These are phyloP conservation scores for Rhodotorula mucilaginosa DNA, from an alignment of 1,284 basidiomycete genomes.

Conservation along the genomic window DNA sequence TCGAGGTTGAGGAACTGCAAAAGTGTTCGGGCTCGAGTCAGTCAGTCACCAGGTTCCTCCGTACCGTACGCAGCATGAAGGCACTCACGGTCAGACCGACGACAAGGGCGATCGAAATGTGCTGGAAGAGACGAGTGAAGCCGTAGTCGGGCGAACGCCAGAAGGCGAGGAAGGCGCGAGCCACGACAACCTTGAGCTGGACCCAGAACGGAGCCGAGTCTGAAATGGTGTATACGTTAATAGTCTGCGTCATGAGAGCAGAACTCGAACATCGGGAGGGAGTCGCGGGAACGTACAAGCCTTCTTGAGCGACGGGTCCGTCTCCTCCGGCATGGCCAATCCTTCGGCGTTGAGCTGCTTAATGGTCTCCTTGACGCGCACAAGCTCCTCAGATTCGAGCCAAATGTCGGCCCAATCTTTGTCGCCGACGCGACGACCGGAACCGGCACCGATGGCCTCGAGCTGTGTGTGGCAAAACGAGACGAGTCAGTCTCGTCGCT, in stretches of 20 bases:
- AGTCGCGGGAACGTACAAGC: slow-evolving; percentile 21
- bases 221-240: too few species aligned
- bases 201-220: slow-evolving; percentile 68
- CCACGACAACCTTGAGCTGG: slow-evolving; percentile 72
- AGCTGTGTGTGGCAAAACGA: slow-evolving; percentile 37
- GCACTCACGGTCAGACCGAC: slow-evolving; percentile 62
- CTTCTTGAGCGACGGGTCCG: slow-evolving; percentile 41
- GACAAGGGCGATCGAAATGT: slow-evolving; percentile 64
- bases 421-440: slow-evolving; percentile 45
- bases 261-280: too few species aligned
- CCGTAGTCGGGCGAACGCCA: slow-evolving; percentile 78
- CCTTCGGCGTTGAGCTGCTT: slow-evolving; percentile 53
- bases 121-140: slow-evolving; percentile 49
- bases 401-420: slow-evolving; percentile 50
- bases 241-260: slow-evolving; percentile 17
- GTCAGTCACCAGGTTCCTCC: slow-evolving; percentile 63
- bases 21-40: slow-evolving; percentile 61
- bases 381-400: slow-evolving; percentile 48
- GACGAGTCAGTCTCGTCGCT: neutral
- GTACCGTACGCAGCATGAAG: slow-evolving; percentile 46
- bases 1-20: slow-evolving; percentile 68
- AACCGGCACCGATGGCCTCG: slow-evolving; percentile 50
- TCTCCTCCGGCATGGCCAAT: slow-evolving; percentile 48
- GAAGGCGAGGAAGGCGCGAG: slow-evolving; percentile 70
- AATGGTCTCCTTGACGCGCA: slow-evolving; percentile 50